Conservation (phyloP, 1,139 yeast genomes). For the Meyerozyma smithsonii region DNA sequence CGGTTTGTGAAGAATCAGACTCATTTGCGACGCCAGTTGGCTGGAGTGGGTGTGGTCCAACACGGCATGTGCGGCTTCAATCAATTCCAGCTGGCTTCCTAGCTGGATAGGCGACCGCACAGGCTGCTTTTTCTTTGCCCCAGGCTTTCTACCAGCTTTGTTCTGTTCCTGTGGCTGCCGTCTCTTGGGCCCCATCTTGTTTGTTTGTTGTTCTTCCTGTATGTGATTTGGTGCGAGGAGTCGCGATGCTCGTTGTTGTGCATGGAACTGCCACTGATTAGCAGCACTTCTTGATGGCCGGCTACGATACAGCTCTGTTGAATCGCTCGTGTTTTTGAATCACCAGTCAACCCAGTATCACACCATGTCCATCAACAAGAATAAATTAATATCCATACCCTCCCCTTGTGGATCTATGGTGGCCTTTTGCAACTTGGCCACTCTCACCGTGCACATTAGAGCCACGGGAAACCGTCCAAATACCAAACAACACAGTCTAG, state of each 20-base stretch:
- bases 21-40: neutral
- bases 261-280: too few species aligned
- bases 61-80: constrained; percentile 1
- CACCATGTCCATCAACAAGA: neutral
- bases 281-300: neutral
- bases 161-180: constrained; percentile 1
- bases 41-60: neutral
- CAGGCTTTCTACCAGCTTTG: neutral
- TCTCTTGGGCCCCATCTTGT: constrained; percentile 3
- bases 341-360: neutral
- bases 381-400: neutral
- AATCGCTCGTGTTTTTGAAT: too few species aligned
- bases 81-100: neutral
- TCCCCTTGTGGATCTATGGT: neutral
- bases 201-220: constrained; percentile 3
- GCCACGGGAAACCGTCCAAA: neutral
- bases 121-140: neutral
- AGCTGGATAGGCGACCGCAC: neutral
- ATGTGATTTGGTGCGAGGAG: neutral
- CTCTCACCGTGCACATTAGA: neutral
- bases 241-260: neutral
- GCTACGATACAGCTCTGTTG: neutral
- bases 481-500: neutral
- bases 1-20: constrained; percentile 3
- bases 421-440: neutral